Evolutionary conservation across 2,329 filamentous ascomycete species (phyloP).

Genomic region (Gnomoniopsis sp.): DNA sequence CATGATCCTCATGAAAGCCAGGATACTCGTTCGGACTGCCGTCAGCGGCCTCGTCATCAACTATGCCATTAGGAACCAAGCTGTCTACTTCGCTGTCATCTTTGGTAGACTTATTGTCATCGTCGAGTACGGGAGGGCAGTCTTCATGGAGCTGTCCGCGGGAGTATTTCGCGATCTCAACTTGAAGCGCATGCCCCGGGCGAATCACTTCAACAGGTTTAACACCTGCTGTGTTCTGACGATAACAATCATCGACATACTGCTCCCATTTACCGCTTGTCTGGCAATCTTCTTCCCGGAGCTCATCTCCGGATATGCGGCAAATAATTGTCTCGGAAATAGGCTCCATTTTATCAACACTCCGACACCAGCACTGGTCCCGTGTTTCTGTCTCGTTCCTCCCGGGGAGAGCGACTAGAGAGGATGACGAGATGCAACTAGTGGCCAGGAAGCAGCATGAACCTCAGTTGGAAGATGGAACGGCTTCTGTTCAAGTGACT

Average conservation of each 20-base stretch:
- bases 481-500: no score
- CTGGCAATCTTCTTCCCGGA: neutral
- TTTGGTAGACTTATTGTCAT: neutral
- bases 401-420: no score
- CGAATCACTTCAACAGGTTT: neutral
- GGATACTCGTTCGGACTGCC: neutral
- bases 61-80: no score
- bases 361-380: neutral
- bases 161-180: neutral
- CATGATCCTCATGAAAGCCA: no score
- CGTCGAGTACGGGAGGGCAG: neutral
- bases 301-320: neutral
- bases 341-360: neutral
- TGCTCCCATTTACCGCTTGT: constrained; percentile 6
- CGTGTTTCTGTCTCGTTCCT: no score
- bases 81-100: neutral
- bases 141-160: neutral
- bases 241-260: neutral
- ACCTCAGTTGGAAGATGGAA: no score
- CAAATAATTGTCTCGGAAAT: neutral
- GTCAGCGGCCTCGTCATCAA: no score
- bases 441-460: no score
- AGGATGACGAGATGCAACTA: no score
- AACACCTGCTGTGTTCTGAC: neutral
- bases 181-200: neutral